Evolutionary conservation across 495 filamentous ascomycete species (phyloP).

Genomic region (Penicillium soppii): DNA sequence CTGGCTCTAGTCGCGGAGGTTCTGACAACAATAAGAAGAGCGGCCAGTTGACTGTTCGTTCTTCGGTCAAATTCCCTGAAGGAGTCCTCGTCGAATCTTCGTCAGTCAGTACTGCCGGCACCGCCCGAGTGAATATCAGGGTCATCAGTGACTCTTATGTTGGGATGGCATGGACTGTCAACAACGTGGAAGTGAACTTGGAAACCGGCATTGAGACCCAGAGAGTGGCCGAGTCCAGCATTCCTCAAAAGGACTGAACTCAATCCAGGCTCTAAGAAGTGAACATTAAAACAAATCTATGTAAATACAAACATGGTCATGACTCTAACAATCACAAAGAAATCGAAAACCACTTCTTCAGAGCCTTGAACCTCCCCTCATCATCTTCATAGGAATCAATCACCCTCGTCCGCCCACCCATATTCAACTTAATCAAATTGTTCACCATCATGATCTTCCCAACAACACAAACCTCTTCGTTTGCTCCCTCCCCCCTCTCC

Average conservation of each 20-base stretch:
- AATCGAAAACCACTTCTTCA: conserved; percentile 32
- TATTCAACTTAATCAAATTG: conserved; percentile 56
- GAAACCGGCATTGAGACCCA: conserved; percentile 15
- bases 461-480: conserved; percentile 29
- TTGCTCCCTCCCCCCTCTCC: conserved; percentile 17
- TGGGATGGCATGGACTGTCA: conserved; percentile 66
- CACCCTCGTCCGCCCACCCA: conserved; percentile 55
- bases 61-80: conserved; percentile 61
- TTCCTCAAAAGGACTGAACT: conserved; percentile 17
- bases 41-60: conserved; percentile 27
- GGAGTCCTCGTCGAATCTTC: conserved; percentile 24
- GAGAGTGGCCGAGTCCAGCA: conserved; percentile 23
- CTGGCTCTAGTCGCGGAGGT: conserved; percentile 27
- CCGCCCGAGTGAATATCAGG: conserved; percentile 59
- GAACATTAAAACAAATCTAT: neutral
- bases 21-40: conserved; percentile 16
- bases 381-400: conserved; percentile 49
- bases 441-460: conserved; percentile 62
- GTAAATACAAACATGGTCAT: neutral
- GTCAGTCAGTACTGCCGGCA: conserved; percentile 14
- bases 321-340: neutral
- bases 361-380: conserved; percentile 38
- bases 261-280: conserved; percentile 2
- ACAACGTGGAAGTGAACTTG: conserved; percentile 28
- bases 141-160: conserved; percentile 86